Evolutionary conservation across 2,329 filamentous ascomycete species (phyloP).

Genomic region (Calonectria hawksworthii): DNA sequence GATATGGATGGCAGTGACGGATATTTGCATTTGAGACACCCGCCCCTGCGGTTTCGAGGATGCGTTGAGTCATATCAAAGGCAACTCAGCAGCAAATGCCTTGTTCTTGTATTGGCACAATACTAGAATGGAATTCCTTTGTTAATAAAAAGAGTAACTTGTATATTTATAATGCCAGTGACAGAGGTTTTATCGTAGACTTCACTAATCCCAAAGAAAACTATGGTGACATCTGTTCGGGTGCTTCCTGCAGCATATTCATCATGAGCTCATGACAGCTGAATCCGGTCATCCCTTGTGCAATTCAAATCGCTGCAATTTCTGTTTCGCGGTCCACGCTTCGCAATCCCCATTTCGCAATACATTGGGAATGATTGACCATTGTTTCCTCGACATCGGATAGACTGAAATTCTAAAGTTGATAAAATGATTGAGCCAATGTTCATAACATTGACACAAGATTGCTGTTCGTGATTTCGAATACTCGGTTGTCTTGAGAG

Average conservation of each 20-base stretch:
- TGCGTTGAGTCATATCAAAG: neutral
- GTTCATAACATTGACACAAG: neutral
- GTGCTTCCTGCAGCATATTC: neutral
- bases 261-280: neutral
- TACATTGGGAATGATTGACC: neutral
- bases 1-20: neutral
- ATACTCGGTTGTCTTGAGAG: neutral
- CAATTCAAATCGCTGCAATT: neutral
- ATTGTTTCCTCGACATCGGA: neutral
- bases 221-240: too few species aligned
- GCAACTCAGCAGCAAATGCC: neutral
- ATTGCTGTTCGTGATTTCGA: neutral
- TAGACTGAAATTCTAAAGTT: neutral
- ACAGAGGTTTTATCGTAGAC: neutral
- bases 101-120: neutral
- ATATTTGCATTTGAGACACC: neutral
- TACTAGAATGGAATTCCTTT: neutral
- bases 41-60: neutral
- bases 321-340: too few species aligned
- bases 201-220: neutral
- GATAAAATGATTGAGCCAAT: neutral
- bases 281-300: neutral
- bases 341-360: neutral
- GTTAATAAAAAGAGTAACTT: neutral
- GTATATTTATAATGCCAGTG: neutral